A percentile compares a stretch with the other conserved stretches of the same genome.
Evolutionary conservation across 1,284 basidiomycete species (phyloP).

Genomic region (Pisolithus thermaeus): DNA sequence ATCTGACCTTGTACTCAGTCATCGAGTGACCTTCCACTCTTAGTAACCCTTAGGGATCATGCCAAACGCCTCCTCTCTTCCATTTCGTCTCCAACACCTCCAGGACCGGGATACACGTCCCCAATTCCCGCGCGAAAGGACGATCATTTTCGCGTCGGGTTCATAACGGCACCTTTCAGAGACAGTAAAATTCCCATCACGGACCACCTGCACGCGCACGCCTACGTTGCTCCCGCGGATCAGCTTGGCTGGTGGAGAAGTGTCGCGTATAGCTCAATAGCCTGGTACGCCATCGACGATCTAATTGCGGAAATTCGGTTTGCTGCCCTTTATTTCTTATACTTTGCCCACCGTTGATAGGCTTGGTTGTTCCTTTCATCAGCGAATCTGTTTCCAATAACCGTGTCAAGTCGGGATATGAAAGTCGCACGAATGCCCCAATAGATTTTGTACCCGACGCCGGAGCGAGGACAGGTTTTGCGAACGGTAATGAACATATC

Average conservation of each 20-base stretch:
- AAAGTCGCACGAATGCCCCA: slow-evolving; percentile 45
- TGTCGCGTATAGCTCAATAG: slow-evolving; percentile 58
- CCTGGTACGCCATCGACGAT: slow-evolving; percentile 72
- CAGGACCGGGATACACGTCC: slow-evolving; percentile 23
- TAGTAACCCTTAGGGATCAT: slow-evolving; percentile 55
- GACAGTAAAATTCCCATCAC: slow-evolving; percentile 71
- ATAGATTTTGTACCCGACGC: slow-evolving; percentile 67
- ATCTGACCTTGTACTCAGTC: slow-evolving; percentile 40
- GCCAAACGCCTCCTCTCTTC: slow-evolving; percentile 50
- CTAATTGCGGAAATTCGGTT: slow-evolving; percentile 76
- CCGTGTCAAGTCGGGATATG: slow-evolving; percentile 63
- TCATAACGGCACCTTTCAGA: slow-evolving; percentile 69
- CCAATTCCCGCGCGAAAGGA: slow-evolving; percentile 25
- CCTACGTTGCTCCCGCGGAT: slow-evolving; percentile 59
- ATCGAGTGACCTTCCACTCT: slow-evolving; percentile 65
- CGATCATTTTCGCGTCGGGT: slow-evolving; percentile 54
- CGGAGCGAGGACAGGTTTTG: slow-evolving; percentile 56
- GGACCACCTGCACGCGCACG: slow-evolving; percentile 72
- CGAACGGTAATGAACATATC: slow-evolving; percentile 60
- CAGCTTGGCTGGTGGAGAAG: slow-evolving; percentile 66
- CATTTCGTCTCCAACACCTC: slow-evolving; percentile 30
- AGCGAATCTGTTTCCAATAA: slow-evolving; percentile 72
- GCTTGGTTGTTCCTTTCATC: slow-evolving; percentile 5
- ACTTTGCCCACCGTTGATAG: slow-evolving; percentile 1
- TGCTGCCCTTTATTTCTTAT: slow-evolving; percentile 16